Evolutionary conservation across 2,329 filamentous ascomycete species (phyloP).

Genomic region (Aureobasidium sp.): DNA sequence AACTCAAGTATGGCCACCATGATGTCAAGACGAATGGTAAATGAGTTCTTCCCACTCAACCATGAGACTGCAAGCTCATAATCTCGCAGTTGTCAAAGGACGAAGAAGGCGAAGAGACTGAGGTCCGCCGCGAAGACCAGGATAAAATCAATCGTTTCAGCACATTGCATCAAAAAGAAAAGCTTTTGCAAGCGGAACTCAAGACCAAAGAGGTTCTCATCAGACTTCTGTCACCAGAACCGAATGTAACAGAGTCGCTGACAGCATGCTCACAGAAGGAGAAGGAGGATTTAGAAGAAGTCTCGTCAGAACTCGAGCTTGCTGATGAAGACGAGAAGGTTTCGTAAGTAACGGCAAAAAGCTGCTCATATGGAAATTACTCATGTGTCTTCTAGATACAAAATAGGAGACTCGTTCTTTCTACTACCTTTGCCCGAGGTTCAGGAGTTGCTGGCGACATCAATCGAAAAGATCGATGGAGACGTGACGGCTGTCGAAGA

Average conservation of each 20-base stretch:
- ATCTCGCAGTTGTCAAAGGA: slow-evolving; percentile 76
- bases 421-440: slow-evolving; percentile 77
- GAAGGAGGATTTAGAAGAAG: slow-evolving; percentile 94
- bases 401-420: slow-evolving; percentile 94
- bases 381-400: slow-evolving; percentile 59
- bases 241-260: not conserved
- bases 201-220: slow-evolving; percentile 63
- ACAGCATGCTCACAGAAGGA: slow-evolving; percentile 62
- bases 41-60: not conserved
- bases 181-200: slow-evolving; percentile 70
- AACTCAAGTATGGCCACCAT: slow-evolving; percentile 14
- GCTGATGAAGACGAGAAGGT: slow-evolving; percentile 92
- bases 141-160: slow-evolving; percentile 99
- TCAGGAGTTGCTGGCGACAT: slow-evolving; percentile 70
- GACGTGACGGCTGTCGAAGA: slow-evolving; percentile 73
- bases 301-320: slow-evolving; percentile 84
- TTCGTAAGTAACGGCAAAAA: slow-evolving; percentile 53
- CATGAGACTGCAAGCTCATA: slow-evolving; percentile 11
- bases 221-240: not conserved
- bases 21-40: slow-evolving; percentile 36
- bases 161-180: slow-evolving; percentile 80
- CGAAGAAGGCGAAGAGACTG: slow-evolving; percentile 84
- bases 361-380: not conserved
- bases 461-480: slow-evolving; percentile 66
- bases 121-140: slow-evolving; percentile 94